Conservation (phyloP, 495 filamentous ascomycete species). For the Hypoxylon fragiforme region DNA sequence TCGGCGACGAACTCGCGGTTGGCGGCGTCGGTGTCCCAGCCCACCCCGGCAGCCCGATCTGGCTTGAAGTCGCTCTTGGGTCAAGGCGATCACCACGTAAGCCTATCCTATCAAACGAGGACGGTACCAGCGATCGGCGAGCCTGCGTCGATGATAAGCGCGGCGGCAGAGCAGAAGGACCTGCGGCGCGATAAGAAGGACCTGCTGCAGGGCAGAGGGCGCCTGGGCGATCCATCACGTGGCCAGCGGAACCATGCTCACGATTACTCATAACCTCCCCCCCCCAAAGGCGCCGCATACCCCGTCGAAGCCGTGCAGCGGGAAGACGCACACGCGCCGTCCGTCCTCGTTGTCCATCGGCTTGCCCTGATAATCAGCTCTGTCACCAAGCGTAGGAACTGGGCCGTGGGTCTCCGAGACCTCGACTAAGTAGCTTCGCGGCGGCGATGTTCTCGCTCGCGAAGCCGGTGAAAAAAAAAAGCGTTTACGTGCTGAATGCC, state of each 20-base stretch:
- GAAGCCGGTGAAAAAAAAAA: conserved; percentile 24
- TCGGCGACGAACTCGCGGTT: conserved; percentile 1
- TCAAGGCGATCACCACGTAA: conserved; percentile 8
- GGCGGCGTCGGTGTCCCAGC: conserved; percentile 8
- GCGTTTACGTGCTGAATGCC: conserved; percentile 28
- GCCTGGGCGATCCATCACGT: conserved; percentile 21
- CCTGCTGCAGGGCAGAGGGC: conserved; percentile 13
- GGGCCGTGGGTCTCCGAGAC: conserved; percentile 21
- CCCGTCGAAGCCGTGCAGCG: background rate
- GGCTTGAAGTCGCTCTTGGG: conserved; percentile 3
- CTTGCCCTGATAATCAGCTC: conserved; percentile 32
- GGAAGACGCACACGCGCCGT: conserved; percentile 11
- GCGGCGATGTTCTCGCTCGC: conserved; percentile 39
- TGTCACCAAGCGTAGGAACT: conserved; percentile 52
- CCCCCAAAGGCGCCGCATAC: conserved; percentile 2
- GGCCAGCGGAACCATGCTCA: conserved; percentile 10
- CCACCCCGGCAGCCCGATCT: background rate
- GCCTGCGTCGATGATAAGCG: background rate
- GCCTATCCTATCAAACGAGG: conserved; percentile 9
- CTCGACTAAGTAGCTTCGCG: conserved; percentile 8
- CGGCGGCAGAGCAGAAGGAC: conserved; percentile 11
- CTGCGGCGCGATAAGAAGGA: conserved; percentile 11
- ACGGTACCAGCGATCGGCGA: conserved; percentile 1
- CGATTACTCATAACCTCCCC: conserved; percentile 1
- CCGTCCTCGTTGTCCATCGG: conserved; percentile 16